Conservation (phyloP, 805 yeast genomes). For the Brettanomyces custersianus region DNA sequence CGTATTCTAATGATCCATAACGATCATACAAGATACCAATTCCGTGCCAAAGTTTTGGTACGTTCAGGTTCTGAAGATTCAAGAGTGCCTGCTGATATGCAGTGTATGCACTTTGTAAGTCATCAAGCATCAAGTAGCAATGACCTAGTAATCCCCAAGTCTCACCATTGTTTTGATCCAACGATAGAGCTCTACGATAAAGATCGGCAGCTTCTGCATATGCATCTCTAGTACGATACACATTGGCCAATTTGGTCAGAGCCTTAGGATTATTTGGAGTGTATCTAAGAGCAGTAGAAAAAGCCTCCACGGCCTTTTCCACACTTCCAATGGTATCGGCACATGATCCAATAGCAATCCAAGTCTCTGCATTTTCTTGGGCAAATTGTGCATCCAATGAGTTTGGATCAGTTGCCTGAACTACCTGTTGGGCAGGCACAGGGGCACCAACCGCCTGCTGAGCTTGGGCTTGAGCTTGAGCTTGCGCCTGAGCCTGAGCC, state of each 20-base stretch:
- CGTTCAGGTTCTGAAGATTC: slow-evolving; percentile 86
- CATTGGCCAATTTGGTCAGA: slow-evolving; percentile 75
- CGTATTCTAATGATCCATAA: slow-evolving; percentile 92
- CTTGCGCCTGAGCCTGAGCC: slow-evolving; percentile 6
- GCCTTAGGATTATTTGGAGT: slow-evolving; percentile 83
- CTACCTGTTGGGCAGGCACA: slow-evolving; percentile 4
- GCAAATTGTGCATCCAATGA: slow-evolving; percentile 24
- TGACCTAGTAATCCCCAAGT: slow-evolving; percentile 97
- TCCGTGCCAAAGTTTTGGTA: slow-evolving; percentile 97
- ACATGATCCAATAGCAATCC: slow-evolving; percentile 82
- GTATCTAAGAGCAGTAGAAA: slow-evolving; percentile 79
- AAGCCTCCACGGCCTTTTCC: slow-evolving; percentile 82
- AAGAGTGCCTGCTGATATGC: slow-evolving; percentile 95
- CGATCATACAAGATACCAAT: slow-evolving; percentile 94
- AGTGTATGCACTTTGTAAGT: slow-evolving; percentile 87
- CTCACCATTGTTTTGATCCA: slow-evolving; percentile 84
- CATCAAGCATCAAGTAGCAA: slow-evolving; percentile 94
- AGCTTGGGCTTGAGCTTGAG: slow-evolving; percentile 5
- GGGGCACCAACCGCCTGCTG: slow-evolving; percentile 13
- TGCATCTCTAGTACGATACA: slow-evolving; percentile 81
- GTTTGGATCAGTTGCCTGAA: slow-evolving; percentile 10
- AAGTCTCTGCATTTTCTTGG: slow-evolving; percentile 65
- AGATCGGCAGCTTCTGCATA: slow-evolving; percentile 92
- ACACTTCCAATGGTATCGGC: slow-evolving; percentile 86
- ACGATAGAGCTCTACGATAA: slow-evolving; percentile 76